Conservation (phyloP, 192 early-diverging fungal genomes). For the Irineochytrium annulatum region DNA sequence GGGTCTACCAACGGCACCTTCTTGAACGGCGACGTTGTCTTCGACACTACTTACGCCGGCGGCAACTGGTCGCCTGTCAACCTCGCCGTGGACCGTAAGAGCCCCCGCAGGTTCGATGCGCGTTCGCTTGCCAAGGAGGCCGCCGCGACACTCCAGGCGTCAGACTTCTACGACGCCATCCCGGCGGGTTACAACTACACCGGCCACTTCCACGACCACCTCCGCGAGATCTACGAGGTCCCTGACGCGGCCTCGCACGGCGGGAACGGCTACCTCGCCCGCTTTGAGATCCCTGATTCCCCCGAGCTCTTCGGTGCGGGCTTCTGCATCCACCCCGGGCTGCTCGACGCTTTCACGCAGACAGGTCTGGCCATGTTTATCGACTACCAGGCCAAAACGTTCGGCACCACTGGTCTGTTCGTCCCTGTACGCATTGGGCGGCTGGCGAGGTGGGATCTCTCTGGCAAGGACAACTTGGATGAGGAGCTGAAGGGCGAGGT, state of each 20-base stretch:
- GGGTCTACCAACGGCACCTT: too few species aligned
- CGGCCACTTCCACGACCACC: background rate
- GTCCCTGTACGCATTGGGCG: background rate
- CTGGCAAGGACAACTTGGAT: background rate
- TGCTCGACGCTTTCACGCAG: too few species aligned
- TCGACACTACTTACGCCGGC: too few species aligned
- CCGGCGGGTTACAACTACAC: conserved; percentile 9
- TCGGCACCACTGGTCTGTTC: too few species aligned
- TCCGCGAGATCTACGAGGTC: conserved; percentile 7
- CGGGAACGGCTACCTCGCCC: conserved; percentile 1
- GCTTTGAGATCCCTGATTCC: background rate
- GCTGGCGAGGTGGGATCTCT: conserved; percentile 4
- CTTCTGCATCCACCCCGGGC: too few species aligned
- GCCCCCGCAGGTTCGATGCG: background rate
- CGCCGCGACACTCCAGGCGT: background rate
- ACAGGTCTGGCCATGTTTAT: too few species aligned
- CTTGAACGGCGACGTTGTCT: too few species aligned
- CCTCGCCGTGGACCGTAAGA: conserved; percentile 4
- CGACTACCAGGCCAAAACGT: too few species aligned
- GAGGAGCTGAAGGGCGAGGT: conserved; percentile 4
- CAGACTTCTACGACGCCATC: conserved; percentile 5
- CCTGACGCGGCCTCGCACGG: conserved; percentile 3
- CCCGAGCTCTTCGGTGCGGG: too few species aligned
- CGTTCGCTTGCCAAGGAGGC: background rate
- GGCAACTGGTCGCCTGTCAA: conserved; percentile 3